Base-by-base conservation (phyloP, 345 rosid genomes). In the Moricandia arvensis region DNA sequence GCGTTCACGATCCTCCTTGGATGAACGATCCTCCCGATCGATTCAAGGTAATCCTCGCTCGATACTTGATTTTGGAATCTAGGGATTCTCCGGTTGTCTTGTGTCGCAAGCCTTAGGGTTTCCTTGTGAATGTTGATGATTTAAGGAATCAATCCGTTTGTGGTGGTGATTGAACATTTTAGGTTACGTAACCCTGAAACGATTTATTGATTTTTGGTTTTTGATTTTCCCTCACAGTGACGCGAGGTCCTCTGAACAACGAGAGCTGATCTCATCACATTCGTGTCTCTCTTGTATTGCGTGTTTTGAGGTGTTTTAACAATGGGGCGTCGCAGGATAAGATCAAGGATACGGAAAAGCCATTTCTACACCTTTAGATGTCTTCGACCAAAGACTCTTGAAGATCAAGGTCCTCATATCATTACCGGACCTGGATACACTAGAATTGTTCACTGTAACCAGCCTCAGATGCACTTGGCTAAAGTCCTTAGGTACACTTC, bases 291-390 rank as follows among this genome's bases (percentile, higher is more conserved):
- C 24, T 21, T 21, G 24, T 21, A 21, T 21, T 21, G 24, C 24
- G 24, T 1, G 1, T 21, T 21, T 21, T 21, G 24, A 21, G 24
- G 24, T 21, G 24, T 21, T 1, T 21, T 43, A 15, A 62, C 59
- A 75, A 94, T 94, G 98, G 79, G 90, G 51, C 70, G 87, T 54
- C 90, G 96, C 4, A 86, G 90, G 73, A 88, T 94, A 78, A 83
- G 96, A 84, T 87, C 85, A 16, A 90, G 81, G 89, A 59, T 78
- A 5, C 75, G 87, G 38, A 82, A 88, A 74, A 89, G 93, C 83
- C 85, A 85, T 71, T 87, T 91, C 66, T 91, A 94, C 64, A 90
- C 98, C 4, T 94, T 94, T 37, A 71, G 43, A 77, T 77, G 80
- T 18, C 80, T 70, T 1, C 57, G 61, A 8, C 80, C 80, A 8